Base-by-base conservation (phyloP, 306 rosid genomes). In the Oemleria cerasiformis region DNA sequence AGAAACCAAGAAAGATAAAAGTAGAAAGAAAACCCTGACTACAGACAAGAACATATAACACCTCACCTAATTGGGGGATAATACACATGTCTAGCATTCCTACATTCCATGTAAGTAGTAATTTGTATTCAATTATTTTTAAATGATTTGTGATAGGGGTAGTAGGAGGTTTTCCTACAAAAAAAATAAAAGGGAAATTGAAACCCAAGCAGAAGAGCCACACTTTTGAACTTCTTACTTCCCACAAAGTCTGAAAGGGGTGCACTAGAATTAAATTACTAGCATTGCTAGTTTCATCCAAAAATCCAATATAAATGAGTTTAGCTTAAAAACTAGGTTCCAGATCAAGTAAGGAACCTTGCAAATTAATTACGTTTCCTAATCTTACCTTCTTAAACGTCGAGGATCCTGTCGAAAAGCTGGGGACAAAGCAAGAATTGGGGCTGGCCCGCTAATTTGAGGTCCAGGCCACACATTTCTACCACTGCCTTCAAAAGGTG, bases 391-490 rank as follows among this genome's bases (percentile, higher is more conserved):
- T 71, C 99, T 84, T 88, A 95, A 88, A 43, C 81, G 83, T 45
- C 99, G 88, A 73, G 99, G 99, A 85, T 95, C 97, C 61, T 87
- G 96, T 71, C 92, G 83, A 73, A 95, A 84, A 71, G 81, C 84
- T 21, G 97, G 87, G 69, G 96, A 77, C 53, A 84, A 85, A 73
- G 92, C 89, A 73, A 92, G 82, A 73, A 95, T 89, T 45, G 97
- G 95, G 61, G 97, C 80, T 13, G 87, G 82, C 69, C 99, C 99
- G 72, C 96, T 82, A 57, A 93, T 77, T 67, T 80, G 95, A 56
- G 96, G 85, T 60, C 92, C 97, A 55, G 92, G 74, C 74, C 82
- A 80, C 81, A 90, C 88, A 62, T 80, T 89, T 78, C 91, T 88
- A 62, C 91, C 92, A 72, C 87, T 66, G 49, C 82, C 87, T 80